Evolutionary conservation across 1,284 basidiomycete species (phyloP).

Genomic region (Fistulina hepatica): DNA sequence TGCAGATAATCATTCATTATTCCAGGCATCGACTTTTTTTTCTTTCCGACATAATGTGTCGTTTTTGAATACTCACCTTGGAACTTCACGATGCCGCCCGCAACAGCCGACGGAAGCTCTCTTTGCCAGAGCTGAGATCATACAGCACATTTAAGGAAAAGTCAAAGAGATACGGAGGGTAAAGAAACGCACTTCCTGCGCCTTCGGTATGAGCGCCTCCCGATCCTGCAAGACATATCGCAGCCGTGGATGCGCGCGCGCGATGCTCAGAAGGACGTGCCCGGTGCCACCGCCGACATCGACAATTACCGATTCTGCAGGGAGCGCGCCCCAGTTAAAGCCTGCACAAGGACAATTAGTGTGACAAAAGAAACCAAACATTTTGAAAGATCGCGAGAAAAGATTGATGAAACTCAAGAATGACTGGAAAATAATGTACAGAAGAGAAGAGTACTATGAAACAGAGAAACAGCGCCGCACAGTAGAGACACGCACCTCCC

Average conservation of each 20-base stretch:
- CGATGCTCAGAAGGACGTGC: slow-evolving; percentile 12
- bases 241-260: slow-evolving; percentile 10
- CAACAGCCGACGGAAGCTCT: slow-evolving; percentile 1
- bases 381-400: no score
- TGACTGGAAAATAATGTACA: slow-evolving; percentile 4
- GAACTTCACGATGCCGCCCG: slow-evolving; percentile 1
- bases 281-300: slow-evolving; percentile 21
- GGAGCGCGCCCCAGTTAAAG: slow-evolving; percentile 16
- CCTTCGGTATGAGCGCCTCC: slow-evolving; percentile 7
- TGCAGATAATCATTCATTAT: no score
- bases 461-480: no score
- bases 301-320: slow-evolving; percentile 15
- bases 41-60: neutral
- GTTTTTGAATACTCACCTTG: slow-evolving; percentile 3
- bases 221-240: slow-evolving; percentile 18
- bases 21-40: no score
- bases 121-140: slow-evolving; percentile 8
- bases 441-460: no score
- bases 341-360: slow-evolving; percentile 9
- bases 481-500: slow-evolving; percentile 13
- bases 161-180: no score
- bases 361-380: neutral
- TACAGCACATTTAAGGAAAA: no score
- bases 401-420: neutral
- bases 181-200: slow-evolving; percentile 3